These are phyloP conservation scores for Penicillium sp. DNA, from an alignment of 2,329 filamentous ascomycete species.

Conservation along the genomic window DNA sequence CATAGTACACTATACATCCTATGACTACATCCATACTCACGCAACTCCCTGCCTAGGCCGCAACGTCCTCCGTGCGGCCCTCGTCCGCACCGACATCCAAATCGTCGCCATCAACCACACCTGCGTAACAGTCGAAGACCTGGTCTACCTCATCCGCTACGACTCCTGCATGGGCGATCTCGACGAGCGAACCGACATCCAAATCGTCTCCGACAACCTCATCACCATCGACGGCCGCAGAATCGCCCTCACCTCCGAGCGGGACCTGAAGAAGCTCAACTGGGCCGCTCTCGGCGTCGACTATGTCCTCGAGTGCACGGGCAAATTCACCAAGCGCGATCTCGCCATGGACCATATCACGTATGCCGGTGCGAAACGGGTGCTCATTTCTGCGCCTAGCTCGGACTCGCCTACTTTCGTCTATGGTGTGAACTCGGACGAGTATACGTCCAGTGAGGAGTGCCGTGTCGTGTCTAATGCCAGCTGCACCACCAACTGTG, in stretches of 20 bases:
- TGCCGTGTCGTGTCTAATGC: constrained; percentile 33
- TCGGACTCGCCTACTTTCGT: constrained; percentile 70
- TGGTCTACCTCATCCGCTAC: constrained; percentile 34
- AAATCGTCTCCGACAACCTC: constrained; percentile 84
- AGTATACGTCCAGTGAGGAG: constrained; percentile 26
- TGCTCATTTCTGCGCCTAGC: constrained; percentile 57
- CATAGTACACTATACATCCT: neutral
- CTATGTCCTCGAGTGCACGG: constrained; percentile 34
- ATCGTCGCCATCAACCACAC: constrained; percentile 36
- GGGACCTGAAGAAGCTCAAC: constrained; percentile 32
- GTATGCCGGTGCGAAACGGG: constrained; percentile 88
- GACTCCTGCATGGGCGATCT: constrained; percentile 71
- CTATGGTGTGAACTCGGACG: constrained; percentile 34
- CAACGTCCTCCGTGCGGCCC: constrained; percentile 56
- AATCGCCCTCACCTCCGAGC: constrained; percentile 31
- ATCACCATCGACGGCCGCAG: constrained; percentile 48
- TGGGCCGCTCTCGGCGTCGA: constrained; percentile 31
- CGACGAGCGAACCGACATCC: constrained; percentile 91
- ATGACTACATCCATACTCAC: neutral
- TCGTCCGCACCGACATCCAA: constrained; percentile 27
- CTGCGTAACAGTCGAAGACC: constrained; percentile 31
- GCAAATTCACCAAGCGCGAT: constrained; percentile 73
- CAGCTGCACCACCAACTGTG: constrained; percentile 39
- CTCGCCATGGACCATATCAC: constrained; percentile 80
- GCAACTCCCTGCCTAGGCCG: constrained; percentile 51